A percentile compares a stretch with the other conserved stretches of the same genome.
Evolutionary conservation across 768 basidiomycete species (phyloP).

Genomic region (Lepiota venenata): DNA sequence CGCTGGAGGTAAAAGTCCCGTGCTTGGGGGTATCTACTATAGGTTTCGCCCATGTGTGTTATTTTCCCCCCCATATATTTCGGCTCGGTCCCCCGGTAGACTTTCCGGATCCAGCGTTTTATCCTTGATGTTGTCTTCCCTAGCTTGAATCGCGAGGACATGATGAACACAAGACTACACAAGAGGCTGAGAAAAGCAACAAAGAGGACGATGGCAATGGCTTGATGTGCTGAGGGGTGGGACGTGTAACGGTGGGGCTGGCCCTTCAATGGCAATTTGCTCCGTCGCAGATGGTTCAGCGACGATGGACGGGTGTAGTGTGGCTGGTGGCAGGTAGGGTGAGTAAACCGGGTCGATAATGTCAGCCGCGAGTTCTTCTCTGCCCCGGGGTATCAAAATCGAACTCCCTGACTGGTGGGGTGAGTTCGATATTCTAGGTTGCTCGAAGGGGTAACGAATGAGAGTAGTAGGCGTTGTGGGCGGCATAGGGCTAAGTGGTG

Average conservation of each 20-base stretch:
- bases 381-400: too few species aligned
- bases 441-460: neutral
- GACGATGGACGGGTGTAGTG: neutral
- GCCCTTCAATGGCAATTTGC: neutral
- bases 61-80: neutral
- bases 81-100: neutral
- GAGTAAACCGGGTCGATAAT: neutral
- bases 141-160: conserved; percentile 1
- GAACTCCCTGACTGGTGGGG: neutral
- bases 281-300: neutral
- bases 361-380: neutral
- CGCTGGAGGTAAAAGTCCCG: neutral
- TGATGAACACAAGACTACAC: conserved; percentile 4
- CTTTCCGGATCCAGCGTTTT: neutral
- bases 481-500: neutral
- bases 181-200: conserved; percentile 7
- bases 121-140: neutral
- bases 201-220: conserved; percentile 10
- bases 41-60: neutral
- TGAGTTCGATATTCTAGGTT: neutral
- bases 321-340: neutral
- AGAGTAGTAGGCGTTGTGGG: neutral
- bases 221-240: neutral
- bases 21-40: neutral
- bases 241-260: neutral